Evolutionary conservation across 2,329 filamentous ascomycete genomes (phyloP).

Genomic region (Phyllosticta paracitricarpa): DNA sequence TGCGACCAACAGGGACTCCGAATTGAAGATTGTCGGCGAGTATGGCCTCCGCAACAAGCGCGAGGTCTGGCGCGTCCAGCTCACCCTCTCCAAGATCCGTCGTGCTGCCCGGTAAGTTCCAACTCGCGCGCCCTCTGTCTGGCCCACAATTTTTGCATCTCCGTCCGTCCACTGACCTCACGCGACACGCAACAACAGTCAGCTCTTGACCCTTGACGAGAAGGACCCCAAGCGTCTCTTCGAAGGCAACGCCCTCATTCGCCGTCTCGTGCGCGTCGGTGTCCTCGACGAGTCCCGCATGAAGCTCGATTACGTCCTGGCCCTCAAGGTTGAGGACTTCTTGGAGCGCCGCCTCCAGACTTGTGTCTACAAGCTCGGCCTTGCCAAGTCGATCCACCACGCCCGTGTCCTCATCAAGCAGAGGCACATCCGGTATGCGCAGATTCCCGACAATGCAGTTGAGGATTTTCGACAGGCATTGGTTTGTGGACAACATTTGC

Average conservation of each 20-base stretch:
- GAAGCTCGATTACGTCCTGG: constrained; percentile 99
- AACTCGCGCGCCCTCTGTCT: neutral
- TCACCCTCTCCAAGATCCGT: constrained; percentile 99
- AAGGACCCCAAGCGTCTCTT: constrained; percentile 99
- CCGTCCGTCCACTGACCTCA: no score
- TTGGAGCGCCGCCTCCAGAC: constrained; percentile 99
- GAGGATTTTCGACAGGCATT: neutral
- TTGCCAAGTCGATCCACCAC: constrained; percentile 99
- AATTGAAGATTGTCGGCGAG: constrained; percentile 99
- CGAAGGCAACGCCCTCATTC: constrained; percentile 99
- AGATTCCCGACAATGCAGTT: neutral
- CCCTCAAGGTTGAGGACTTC: constrained; percentile 99
- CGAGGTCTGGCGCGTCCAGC: constrained; percentile 99
- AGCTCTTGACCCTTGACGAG: constrained; percentile 98
- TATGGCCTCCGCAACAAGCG: constrained; percentile 99
- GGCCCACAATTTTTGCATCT: neutral
- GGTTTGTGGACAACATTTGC: constrained; percentile 1
- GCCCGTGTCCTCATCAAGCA: constrained; percentile 99
- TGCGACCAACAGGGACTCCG: constrained; percentile 67
- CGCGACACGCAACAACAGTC: constrained; percentile 47
- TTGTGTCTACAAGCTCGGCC: constrained; percentile 99
- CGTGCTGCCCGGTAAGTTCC: constrained; percentile 91
- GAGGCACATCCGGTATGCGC: constrained; percentile 79
- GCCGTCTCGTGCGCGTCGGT: constrained; percentile 98
- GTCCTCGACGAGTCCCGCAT: constrained; percentile 99